Conservation (phyloP, 208 protist genomes). For the Angomonas desouzai region DNA sequence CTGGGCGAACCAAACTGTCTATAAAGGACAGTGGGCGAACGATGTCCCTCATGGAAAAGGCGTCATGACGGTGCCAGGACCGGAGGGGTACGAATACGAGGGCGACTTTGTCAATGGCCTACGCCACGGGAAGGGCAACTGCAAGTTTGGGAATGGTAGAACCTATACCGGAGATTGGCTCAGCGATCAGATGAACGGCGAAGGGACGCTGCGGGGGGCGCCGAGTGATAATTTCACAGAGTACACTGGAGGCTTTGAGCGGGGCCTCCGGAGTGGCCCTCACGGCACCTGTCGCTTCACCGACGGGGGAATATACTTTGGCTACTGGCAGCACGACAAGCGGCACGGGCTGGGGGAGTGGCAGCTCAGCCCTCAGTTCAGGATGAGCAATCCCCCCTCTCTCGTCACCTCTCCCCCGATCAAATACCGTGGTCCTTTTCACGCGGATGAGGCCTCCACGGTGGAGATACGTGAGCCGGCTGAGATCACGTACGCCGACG, state of each 20-base stretch:
- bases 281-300: conserved; percentile 61
- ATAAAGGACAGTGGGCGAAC: conserved; percentile 50
- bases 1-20: conserved; percentile 54
- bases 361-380: conserved; percentile 20
- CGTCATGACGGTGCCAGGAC: conserved; percentile 41
- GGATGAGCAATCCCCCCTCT: conserved; percentile 1
- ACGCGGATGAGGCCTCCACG: conserved; percentile 30
- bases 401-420: conserved; percentile 14
- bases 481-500: conserved; percentile 63
- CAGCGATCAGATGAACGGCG: conserved; percentile 74
- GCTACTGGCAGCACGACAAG: conserved; percentile 54
- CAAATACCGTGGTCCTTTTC: conserved; percentile 57
- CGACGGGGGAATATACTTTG: conserved; percentile 75
- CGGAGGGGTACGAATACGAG: conserved; percentile 61
- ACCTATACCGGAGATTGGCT: conserved; percentile 80
- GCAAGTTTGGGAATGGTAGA: conserved; percentile 68
- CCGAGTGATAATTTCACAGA: conserved; percentile 54
- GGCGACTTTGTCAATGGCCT: conserved; percentile 53
- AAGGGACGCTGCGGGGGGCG: conserved; percentile 48
- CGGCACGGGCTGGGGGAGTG: conserved; percentile 65
- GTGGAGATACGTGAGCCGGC: conserved; percentile 19
- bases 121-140: conserved; percentile 64
- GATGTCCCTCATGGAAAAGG: conserved; percentile 60
- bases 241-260: conserved; percentile 64
- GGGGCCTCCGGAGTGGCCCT: conserved; percentile 47